Evolutionary conservation across 768 basidiomycete species (phyloP), one percentile per base, ranked within the genome.

Genomic region (Trametopsis cervina): DNA sequence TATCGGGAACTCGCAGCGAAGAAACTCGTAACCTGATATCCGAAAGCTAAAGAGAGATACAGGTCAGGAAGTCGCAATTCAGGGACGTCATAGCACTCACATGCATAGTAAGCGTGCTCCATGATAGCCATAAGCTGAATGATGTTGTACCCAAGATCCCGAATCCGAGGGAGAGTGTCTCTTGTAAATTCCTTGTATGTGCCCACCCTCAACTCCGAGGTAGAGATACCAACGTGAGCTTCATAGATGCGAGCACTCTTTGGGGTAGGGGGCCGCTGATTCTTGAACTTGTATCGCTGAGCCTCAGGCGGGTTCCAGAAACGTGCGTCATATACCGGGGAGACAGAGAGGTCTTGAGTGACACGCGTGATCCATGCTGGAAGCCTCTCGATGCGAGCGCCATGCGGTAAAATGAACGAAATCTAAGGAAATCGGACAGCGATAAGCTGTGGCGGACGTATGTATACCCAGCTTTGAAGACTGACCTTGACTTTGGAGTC

Each of bases 51-150:
- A 52, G 49, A 49, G 3, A 56, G 40, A 18, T 42, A 50, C 23
- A 38, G 9, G 40, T 43, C 42, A 55, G 25, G 9, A 15, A 40
- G 40, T 23, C 27, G 45, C 6, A 10, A 20, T 26, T 1, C 38
- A 38, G 40, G 1, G 35, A 15, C 13, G 40, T 17, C 4, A 18
- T 47, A 15, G 20, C 25, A 68, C 87, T 58, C 57, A 93, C 92
- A 97, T 53, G 93, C 93, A 66, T 97, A 97, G 65, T 97, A 97
- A 2, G 94, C 89, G 62, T 97, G 93, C 63, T 96, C 93, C 91
- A 96, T 94, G 51, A 96, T 74, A 13, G 91, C 96, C 96, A 99
- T 99, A 57, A 98, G 76, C 67, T 99, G 96, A 54, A 99, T 97
- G 46, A 83, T 81, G 63, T 98, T 99, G 69, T 99, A 99, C 7